Base-by-base conservation (phyloP, 345 rosid species). In the Syzygium aqueum region DNA sequence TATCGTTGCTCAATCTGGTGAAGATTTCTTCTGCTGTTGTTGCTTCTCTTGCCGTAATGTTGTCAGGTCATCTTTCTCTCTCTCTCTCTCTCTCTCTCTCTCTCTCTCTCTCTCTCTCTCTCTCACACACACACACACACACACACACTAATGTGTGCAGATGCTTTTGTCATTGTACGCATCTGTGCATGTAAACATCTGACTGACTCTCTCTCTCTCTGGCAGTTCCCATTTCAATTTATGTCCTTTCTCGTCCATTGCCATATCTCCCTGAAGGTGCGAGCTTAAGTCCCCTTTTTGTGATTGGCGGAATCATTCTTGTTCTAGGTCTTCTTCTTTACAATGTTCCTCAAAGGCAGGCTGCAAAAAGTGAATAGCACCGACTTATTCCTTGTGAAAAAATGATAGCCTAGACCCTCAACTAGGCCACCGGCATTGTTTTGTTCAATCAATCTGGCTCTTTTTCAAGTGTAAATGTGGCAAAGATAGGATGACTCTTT, bases 11-110 rank as follows among this genome's bases (percentile, higher is more conserved):
- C 87, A 93, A 91, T 88, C 91, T 96, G 49, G 91, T 94, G 88
- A 96, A 94, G 90, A 88, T 91, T 88, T 96, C 99, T 85, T 94
- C 98, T 7, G 96, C 97, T 10, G 89, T 97, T 77, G 95, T 96
- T 88, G 77, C 98, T 86, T 94, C 96, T 52, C 96, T 96, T 37
- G 87, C 94, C 40, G 90, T 95, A 84, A 92, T 91, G 91, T 88
- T 96, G 86, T 93, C 96, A 93, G 98, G 98, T 95, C 4, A 8
- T 57, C n/a, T 53, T 49, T 53, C 86, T 84, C 63, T 84, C 85
- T 88, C 88, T 84, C 84, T 78, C 85, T 54, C 77, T 86, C 85
- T 85, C 83, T 80, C 43, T 63, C 51, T 53, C 61, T 30, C 11
- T 16, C 40, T 7, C 51, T 40, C 77, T 86, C 85, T 85, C 83